Evolutionary conservation across 2,329 filamentous ascomycete genomes (phyloP).

Genomic region (Tolypocladium sp.): DNA sequence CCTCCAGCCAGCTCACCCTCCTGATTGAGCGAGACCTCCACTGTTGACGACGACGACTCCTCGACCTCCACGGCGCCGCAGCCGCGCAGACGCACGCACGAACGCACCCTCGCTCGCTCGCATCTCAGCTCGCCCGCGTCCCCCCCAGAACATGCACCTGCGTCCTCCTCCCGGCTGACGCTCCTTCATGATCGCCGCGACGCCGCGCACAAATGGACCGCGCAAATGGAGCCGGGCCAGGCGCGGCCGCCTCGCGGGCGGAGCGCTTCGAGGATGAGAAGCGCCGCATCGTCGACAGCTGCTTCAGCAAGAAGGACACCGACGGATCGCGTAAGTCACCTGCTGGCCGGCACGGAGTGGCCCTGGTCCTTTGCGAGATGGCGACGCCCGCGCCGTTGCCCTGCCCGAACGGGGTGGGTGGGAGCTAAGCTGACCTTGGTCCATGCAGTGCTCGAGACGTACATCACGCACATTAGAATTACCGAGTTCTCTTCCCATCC

Average conservation of each 20-base stretch:
- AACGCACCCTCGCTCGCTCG: neutral
- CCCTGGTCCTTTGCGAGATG: neutral
- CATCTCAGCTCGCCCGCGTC: neutral
- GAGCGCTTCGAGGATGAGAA: slow-evolving; percentile 97
- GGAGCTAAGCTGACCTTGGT: slow-evolving; percentile 6
- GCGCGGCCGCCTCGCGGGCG: slow-evolving; percentile 38
- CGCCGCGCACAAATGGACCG: slow-evolving; percentile 24
- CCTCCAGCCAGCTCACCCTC: neutral
- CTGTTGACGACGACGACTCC: neutral
- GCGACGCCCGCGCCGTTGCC: neutral
- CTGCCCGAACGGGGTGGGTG: neutral
- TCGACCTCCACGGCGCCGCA: neutral
- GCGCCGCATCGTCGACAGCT: slow-evolving; percentile 85
- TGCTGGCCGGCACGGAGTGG: neutral
- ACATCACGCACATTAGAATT: slow-evolving; percentile 94
- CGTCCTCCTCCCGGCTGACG: slow-evolving; percentile 1
- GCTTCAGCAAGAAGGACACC: slow-evolving; percentile 81
- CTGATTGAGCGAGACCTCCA: neutral
- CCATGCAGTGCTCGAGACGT: slow-evolving; percentile 57
- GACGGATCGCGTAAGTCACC: slow-evolving; percentile 71
- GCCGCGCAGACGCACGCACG: neutral
- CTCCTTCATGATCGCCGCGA: slow-evolving; percentile 10
- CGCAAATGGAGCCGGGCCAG: slow-evolving; percentile 26
- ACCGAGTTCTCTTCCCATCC: slow-evolving; percentile 78
- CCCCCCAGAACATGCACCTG: slow-evolving; percentile 5